Base-by-base conservation (phyloP, 1,139 yeast species). In the Tardiomyces digboiensis region DNA sequence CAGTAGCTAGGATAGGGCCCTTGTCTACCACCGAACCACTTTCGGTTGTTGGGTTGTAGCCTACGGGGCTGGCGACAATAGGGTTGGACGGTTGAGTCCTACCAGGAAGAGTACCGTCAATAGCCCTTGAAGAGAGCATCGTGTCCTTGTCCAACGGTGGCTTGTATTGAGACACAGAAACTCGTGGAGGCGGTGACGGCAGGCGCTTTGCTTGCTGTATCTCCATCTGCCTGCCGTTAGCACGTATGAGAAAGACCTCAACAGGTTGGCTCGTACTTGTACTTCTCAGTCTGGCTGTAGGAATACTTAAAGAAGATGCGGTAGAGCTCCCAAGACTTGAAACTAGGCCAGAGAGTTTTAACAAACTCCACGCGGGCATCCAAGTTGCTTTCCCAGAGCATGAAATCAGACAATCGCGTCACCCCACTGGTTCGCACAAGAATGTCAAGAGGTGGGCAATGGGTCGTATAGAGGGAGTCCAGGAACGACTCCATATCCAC, bases 341-440 rank as follows among this genome's bases (percentile, higher is more conserved):
- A 83, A 46, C 88, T 95, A 1, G 98, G 98, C 98, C 98, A 91
- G 48, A 88, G 68, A 29, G 81, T 75, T 46, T 82, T 80, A 20
- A 80, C 67, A 51, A 91, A 78, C 52, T 86, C 95, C 21, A 91
- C 72, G 76, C 73, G 55, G 88, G 85, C 39, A 75, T 75, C 40
- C 42, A 41, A 42, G 42, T 54, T 55, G 37, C 58, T 47, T 46
- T 65, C 68, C 98, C 98, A 91, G 44, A 89, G 70, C 70, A 93
- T 71, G 61, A 91, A 91, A 64, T 91, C 98, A 49, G 95, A 84
- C 44, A 91, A 66, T 49, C 98, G 71, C 44, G 78, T 75, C 13
- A 87, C 93, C 1, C 97, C 97, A 39, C 91, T 80, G 1, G 98
- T 89, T 53, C 98, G 75, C 26, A 91, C 73, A 52, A 91, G 65